Evolutionary conservation across 495 filamentous ascomycete species (phyloP).

Genomic region (Tetracladium marchalianum): DNA sequence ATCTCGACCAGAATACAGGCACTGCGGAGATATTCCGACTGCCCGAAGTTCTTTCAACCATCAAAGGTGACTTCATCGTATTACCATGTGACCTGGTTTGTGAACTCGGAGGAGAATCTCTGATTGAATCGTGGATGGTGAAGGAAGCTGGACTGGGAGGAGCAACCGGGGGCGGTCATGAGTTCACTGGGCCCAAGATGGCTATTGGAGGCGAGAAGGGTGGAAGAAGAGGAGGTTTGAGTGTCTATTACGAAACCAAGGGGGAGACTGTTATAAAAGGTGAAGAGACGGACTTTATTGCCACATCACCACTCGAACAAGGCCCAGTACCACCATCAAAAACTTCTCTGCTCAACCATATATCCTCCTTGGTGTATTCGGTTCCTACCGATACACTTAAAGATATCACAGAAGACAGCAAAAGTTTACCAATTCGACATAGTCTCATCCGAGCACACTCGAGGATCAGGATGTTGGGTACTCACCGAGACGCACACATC

Average conservation of each 20-base stretch:
- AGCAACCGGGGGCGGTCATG: conserved; percentile 23
- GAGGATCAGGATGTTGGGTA: conserved; percentile 65
- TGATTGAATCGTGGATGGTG: conserved; percentile 90
- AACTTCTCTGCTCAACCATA: conserved; percentile 49
- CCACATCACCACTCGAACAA: conserved; percentile 52
- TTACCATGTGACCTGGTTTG: conserved; percentile 91
- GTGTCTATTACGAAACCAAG: conserved; percentile 83
- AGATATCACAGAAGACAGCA: conserved; percentile 63
- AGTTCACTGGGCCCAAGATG: conserved; percentile 24
- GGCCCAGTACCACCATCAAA: conserved; percentile 44
- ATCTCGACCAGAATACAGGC: conserved; percentile 64
- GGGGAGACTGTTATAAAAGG: conserved; percentile 63
- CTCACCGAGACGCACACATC: conserved; percentile 79
- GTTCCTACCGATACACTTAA: conserved; percentile 80
- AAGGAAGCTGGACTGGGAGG: conserved; percentile 53
- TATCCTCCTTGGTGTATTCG: conserved; percentile 59
- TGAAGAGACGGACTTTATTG: conserved; percentile 85
- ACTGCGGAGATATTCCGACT: conserved; percentile 86
- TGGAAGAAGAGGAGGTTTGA: conserved; percentile 64
- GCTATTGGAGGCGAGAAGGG: conserved; percentile 41
- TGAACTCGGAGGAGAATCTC: conserved; percentile 70
- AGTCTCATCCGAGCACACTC: conserved; percentile 61
- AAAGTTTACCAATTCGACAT: conserved; percentile 60
- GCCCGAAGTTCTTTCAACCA: conserved; percentile 55
- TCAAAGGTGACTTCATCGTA: conserved; percentile 80